Evolutionary conservation across 768 basidiomycete genomes (phyloP).

Genomic region (Rhodotorula babjevae): DNA sequence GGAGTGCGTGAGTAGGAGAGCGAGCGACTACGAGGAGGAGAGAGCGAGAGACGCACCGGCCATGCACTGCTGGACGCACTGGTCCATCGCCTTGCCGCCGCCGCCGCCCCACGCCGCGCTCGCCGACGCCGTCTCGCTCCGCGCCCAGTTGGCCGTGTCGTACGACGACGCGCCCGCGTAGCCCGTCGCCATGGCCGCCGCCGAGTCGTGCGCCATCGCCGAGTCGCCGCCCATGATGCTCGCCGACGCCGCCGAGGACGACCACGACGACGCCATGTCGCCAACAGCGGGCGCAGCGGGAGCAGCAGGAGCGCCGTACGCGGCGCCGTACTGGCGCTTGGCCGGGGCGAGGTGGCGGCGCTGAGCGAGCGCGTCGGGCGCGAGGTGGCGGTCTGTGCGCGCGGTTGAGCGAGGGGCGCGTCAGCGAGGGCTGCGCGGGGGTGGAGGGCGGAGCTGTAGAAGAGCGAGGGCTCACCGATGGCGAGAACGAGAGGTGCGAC

Average conservation of each 20-base stretch:
- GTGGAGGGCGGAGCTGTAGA: background rate
- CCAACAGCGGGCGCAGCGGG: background rate
- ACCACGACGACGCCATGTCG: background rate
- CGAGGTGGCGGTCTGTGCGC: background rate
- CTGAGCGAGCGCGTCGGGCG: background rate
- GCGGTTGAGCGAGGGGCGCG: background rate
- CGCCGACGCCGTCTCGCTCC: background rate
- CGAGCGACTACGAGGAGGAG: background rate
- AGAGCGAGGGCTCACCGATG: background rate
- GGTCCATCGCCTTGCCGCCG: background rate
- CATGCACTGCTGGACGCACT: conserved; percentile 22
- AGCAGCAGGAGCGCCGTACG: background rate
- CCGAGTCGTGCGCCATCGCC: background rate
- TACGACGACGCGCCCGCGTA: background rate
- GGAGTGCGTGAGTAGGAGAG: background rate
- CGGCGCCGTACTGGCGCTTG: background rate
- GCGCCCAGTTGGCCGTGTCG: background rate
- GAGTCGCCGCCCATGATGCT: background rate
- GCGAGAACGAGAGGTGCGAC: background rate
- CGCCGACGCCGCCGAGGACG: background rate
- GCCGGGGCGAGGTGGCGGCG: background rate
- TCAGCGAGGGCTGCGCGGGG: background rate
- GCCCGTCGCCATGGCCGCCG: background rate
- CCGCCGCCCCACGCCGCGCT: background rate
- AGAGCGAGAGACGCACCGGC: background rate